Evolutionary conservation across 768 basidiomycete genomes (phyloP).

Genomic region (Boletus reticulatus): DNA sequence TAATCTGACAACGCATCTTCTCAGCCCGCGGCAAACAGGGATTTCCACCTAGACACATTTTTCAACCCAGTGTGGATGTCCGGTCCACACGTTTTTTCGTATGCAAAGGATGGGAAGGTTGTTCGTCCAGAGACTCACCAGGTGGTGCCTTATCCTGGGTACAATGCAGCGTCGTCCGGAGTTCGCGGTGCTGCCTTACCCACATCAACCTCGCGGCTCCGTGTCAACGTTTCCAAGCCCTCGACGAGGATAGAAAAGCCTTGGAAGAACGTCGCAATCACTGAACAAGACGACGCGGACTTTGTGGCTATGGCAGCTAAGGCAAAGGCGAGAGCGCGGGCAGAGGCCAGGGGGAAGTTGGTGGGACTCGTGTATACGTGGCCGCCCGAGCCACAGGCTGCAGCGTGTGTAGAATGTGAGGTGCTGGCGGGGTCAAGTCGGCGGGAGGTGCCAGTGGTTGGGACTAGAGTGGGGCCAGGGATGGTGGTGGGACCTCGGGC

Average conservation of each 20-base stretch:
- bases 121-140: background rate
- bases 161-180: background rate
- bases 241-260: conserved; percentile 10
- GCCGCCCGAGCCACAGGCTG: conserved; percentile 19
- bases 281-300: conserved; percentile 26
- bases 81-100: conserved; percentile 23
- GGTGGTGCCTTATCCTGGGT: background rate
- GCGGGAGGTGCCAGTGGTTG: background rate
- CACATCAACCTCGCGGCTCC: background rate
- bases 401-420: conserved; percentile 6
- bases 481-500: background rate
- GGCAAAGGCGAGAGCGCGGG: background rate
- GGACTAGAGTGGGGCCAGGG: background rate
- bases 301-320: conserved; percentile 2
- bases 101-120: conserved; percentile 19
- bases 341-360: background rate
- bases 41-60: conserved; percentile 55
- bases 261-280: conserved; percentile 31
- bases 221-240: background rate
- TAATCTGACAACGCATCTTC: background rate
- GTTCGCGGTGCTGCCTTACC: background rate
- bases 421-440: background rate
- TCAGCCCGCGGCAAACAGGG: conserved; percentile 3
- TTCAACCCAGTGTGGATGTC: conserved; percentile 38
- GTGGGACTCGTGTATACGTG: conserved; percentile 18